phyloP scores from a whole-genome alignment of 495 filamentous ascomycete species.

The Hypoxylon subgilvum region DNA sequence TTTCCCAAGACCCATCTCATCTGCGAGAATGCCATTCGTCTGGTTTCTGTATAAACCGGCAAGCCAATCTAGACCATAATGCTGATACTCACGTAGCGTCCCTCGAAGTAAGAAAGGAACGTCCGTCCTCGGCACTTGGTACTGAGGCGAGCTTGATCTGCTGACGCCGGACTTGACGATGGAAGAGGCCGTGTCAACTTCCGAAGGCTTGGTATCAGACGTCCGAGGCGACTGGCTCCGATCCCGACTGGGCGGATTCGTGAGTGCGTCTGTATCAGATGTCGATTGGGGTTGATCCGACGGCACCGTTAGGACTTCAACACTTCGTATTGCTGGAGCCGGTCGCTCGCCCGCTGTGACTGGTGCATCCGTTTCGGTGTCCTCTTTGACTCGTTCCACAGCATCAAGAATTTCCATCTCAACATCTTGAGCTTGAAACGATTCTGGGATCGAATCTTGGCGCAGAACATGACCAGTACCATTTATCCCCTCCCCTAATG shows the following conservation, averaged over 20 bases:
- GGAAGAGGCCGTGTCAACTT: constrained; percentile 69
- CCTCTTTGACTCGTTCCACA: constrained; percentile 46
- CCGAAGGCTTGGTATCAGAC: constrained; percentile 71
- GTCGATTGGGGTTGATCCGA: constrained; percentile 34
- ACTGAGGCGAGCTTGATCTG: constrained; percentile 51
- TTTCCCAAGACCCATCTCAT: constrained; percentile 99
- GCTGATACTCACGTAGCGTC: constrained; percentile 93
- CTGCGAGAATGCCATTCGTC: constrained; percentile 97
- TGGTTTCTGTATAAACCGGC: constrained; percentile 88
- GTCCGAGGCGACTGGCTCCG: constrained; percentile 63
- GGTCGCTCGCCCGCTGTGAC: constrained; percentile 31
- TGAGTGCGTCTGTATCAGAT: constrained; percentile 47
- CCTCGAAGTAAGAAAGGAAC: constrained; percentile 90
- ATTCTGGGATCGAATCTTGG: constrained; percentile 15
- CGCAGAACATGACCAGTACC: not conserved
- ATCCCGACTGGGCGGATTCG: constrained; percentile 49
- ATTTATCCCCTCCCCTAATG: not conserved
- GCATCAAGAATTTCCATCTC: constrained; percentile 36
- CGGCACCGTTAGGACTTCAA: constrained; percentile 34
- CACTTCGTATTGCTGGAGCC: constrained; percentile 12
- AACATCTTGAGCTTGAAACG: constrained; percentile 28
- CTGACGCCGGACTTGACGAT: constrained; percentile 54
- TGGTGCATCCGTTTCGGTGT: constrained; percentile 38
- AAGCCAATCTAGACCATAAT: constrained; percentile 95
- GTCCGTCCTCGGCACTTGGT: constrained; percentile 66